Evolutionary conservation across 805 yeast genomes (phyloP).

Genomic region (Candida broadrunensis): DNA sequence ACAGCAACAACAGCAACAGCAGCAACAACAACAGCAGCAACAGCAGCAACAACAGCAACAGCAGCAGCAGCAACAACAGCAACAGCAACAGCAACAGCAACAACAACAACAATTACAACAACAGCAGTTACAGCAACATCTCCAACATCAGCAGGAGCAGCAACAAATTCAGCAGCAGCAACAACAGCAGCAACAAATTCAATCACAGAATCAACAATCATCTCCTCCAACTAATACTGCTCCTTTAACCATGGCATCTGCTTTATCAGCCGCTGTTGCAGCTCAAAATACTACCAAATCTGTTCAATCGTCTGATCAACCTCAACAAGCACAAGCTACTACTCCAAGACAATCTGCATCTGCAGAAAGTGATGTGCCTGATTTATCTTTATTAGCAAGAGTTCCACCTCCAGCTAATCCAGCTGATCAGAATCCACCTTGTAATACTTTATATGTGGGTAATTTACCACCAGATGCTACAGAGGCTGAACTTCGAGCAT

Average conservation of each 20-base stretch:
- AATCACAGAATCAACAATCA: conserved; percentile 5
- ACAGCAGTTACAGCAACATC: conserved; percentile 4
- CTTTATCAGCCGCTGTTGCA: conserved; percentile 4
- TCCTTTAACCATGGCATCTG: not conserved
- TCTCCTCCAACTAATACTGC: not conserved
- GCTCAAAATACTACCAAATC: conserved; percentile 1
- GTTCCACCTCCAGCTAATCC: conserved; percentile 95
- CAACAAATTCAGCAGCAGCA: conserved; percentile 3
- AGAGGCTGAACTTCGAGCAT: conserved; percentile 83
- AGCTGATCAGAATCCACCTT: conserved; percentile 98
- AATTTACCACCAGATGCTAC: conserved; percentile 96
- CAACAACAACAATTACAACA: conserved; percentile 2
- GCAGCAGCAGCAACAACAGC: conserved; percentile 2
- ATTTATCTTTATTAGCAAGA: conserved; percentile 68
- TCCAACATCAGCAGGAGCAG: conserved; percentile 3
- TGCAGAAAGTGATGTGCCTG: conserved; percentile 46
- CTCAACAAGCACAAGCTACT: conserved; percentile 2
- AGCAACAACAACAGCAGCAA: conserved; percentile 2
- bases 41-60: conserved; percentile 7
- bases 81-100: conserved; percentile 7
- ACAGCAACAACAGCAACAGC: conserved; percentile 1
- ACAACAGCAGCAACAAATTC: conserved; percentile 2
- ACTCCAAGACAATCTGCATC: conserved; percentile 11
- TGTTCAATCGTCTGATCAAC: conserved; percentile 4
- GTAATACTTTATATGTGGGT: conserved; percentile 95